Percentiles rank a stretch among this genome's conserved stretches.
Evolutionary conservation across 371 early-diverging fungal genomes (phyloP).

Genomic region (Fennellomyces sp.): DNA sequence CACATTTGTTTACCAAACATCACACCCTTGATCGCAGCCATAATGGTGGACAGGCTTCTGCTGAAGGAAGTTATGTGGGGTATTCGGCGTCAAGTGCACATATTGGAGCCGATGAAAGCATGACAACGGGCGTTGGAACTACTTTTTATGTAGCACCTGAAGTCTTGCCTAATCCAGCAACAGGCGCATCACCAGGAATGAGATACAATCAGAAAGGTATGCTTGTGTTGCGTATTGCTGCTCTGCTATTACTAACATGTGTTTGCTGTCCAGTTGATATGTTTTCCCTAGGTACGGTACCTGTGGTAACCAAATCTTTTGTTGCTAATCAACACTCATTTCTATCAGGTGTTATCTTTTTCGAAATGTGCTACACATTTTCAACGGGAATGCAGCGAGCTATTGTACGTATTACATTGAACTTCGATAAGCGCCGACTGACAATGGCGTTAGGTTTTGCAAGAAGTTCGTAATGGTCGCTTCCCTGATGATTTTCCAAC

Average conservation of each 20-base stretch:
- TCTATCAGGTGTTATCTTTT: conserved; percentile 62
- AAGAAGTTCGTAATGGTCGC: conserved; percentile 63
- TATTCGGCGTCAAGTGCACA: conserved; percentile 47
- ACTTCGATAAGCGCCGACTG: background rate
- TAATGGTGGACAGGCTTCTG: background rate
- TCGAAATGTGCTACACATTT: conserved; percentile 76
- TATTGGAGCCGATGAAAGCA: conserved; percentile 46
- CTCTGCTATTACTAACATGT: background rate
- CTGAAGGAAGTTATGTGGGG: conserved; percentile 38
- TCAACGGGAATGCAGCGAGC: conserved; percentile 80
- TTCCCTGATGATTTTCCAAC: conserved; percentile 82
- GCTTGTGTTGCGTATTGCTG: background rate
- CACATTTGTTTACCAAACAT: conserved; percentile 2
- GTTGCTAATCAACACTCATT: conserved; percentile 2
- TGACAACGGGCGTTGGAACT: conserved; percentile 90
- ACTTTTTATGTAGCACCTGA: conserved; percentile 94
- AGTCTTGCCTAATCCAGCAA: conserved; percentile 56
- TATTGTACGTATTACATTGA: conserved; percentile 20
- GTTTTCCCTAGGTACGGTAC: conserved; percentile 40
- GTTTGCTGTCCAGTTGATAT: conserved; percentile 35
- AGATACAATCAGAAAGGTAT: conserved; percentile 57
- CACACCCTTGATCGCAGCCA: conserved; percentile 1
- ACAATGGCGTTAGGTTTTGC: conserved; percentile 27
- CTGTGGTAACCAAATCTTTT: conserved; percentile 15
- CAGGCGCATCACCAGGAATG: conserved; percentile 44